These are phyloP conservation scores for Trichoderma asperellum DNA, from an alignment of 2,329 filamentous ascomycete genomes.

Conservation along the genomic window DNA sequence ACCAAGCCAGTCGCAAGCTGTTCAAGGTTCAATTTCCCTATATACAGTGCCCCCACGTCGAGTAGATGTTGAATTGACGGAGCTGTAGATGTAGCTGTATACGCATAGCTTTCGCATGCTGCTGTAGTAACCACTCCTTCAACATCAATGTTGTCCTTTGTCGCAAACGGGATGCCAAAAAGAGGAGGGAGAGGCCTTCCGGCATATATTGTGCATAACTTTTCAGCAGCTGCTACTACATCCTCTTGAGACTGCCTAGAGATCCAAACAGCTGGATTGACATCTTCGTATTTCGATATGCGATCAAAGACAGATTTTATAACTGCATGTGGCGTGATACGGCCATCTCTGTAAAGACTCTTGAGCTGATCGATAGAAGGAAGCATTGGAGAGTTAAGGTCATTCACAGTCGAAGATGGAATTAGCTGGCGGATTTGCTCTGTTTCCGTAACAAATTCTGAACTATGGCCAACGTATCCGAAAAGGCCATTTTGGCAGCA, in stretches of 20 bases:
- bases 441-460: not conserved
- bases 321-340: not conserved
- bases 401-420: too few relatives aligned
- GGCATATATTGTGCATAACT: not conserved
- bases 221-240: not conserved
- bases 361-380: slow-evolving; percentile 6
- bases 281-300: not conserved
- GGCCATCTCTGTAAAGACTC: not conserved
- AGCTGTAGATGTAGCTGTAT: slow-evolving; percentile 28
- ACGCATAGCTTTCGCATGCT: slow-evolving; percentile 30
- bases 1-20: slow-evolving; percentile 32
- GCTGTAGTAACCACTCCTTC: slow-evolving; percentile 26
- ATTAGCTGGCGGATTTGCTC: not conserved
- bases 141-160: slow-evolving; percentile 34
- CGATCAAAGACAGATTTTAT: not conserved
- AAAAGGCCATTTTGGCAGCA: not conserved
- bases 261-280: slow-evolving; percentile 11
- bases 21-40: slow-evolving; percentile 60
- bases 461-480: not conserved
- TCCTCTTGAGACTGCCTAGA: not conserved
- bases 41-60: slow-evolving; percentile 37
- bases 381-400: not conserved
- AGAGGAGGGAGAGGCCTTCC: slow-evolving; percentile 30
- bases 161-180: slow-evolving; percentile 33
- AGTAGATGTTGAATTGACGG: slow-evolving; percentile 32